Evolutionary conservation across 2,329 filamentous ascomycete species (phyloP).

Genomic region (Talaromyces verruculosus): DNA sequence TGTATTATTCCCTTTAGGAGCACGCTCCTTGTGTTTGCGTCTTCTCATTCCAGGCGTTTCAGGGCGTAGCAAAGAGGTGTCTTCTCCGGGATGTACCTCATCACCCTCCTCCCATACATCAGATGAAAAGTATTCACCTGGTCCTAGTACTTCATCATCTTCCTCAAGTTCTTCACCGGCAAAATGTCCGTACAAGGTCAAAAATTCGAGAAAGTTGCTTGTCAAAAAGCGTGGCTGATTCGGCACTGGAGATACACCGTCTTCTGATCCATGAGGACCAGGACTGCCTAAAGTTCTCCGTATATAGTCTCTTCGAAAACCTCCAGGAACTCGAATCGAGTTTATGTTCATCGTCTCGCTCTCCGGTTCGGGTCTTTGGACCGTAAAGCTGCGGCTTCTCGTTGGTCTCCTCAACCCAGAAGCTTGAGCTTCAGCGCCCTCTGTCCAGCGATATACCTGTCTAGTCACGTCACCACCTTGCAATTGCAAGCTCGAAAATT

Average conservation of each 20-base stretch:
- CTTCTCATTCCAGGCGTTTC: constrained; percentile 68
- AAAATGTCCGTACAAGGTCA: constrained; percentile 95
- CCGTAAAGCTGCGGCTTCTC: constrained; percentile 84
- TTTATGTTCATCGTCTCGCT: constrained; percentile 80
- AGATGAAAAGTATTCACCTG: constrained; percentile 89
- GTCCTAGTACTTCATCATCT: constrained; percentile 83
- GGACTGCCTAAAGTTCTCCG: constrained; percentile 71
- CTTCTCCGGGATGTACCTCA: constrained; percentile 79
- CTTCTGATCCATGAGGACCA: constrained; percentile 46
- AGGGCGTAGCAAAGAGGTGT: constrained; percentile 73
- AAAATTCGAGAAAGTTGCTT: constrained; percentile 90
- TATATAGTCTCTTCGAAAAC: constrained; percentile 87
- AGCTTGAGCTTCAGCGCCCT: constrained; percentile 72
- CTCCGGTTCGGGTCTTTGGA: constrained; percentile 74
- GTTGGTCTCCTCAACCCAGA: constrained; percentile 57
- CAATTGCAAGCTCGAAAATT: constrained; percentile 89
- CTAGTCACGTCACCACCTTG: constrained; percentile 94
- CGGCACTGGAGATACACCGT: constrained; percentile 31
- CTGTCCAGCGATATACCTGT: constrained; percentile 94
- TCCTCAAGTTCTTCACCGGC: constrained; percentile 96
- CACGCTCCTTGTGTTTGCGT: constrained; percentile 73
- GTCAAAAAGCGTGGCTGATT: constrained; percentile 69
- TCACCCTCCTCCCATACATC: constrained; percentile 62
- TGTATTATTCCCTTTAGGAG: constrained; percentile 72
- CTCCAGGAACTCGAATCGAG: constrained; percentile 88